Percentiles rank a stretch among this genome's conserved stretches.
Evolutionary conservation across 768 basidiomycete species (phyloP).

Genomic region (Tulasnella sp.): DNA sequence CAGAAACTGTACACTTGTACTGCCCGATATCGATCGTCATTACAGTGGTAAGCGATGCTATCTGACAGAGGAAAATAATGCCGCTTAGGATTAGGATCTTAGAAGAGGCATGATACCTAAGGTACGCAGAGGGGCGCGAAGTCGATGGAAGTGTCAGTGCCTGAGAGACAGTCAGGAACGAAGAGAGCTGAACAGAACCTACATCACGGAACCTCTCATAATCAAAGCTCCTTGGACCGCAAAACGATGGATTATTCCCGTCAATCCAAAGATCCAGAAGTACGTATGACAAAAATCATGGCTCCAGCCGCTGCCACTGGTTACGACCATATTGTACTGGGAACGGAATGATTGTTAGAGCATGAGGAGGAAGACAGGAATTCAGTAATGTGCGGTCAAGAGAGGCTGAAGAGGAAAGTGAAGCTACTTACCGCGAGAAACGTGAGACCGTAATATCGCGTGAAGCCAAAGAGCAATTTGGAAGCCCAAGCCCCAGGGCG

Average conservation of each 20-base stretch:
- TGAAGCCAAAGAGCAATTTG: slow-evolving; percentile 20
- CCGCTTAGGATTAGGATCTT: neutral
- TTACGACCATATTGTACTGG: neutral
- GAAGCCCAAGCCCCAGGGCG: slow-evolving; percentile 14
- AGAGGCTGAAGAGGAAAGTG: neutral
- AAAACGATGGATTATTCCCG: neutral
- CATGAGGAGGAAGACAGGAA: neutral
- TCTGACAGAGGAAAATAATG: neutral
- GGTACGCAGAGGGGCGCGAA: neutral
- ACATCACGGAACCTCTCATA: neutral
- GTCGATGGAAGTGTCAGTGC: neutral
- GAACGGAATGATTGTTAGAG: neutral
- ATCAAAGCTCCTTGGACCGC: neutral
- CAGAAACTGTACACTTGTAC: neutral
- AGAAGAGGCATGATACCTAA: neutral
- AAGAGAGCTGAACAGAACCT: neutral
- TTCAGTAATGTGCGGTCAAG: neutral
- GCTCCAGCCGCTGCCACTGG: neutral
- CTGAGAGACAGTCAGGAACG: neutral
- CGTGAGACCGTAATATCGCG: slow-evolving; percentile 22
- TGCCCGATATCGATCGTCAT: neutral
- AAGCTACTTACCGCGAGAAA: neutral
- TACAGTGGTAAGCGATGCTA: neutral
- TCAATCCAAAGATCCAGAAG: neutral
- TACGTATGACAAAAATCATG: neutral